Base-by-base conservation (phyloP, 139 green algal genomes). In the Nannochloris sp. region DNA sequence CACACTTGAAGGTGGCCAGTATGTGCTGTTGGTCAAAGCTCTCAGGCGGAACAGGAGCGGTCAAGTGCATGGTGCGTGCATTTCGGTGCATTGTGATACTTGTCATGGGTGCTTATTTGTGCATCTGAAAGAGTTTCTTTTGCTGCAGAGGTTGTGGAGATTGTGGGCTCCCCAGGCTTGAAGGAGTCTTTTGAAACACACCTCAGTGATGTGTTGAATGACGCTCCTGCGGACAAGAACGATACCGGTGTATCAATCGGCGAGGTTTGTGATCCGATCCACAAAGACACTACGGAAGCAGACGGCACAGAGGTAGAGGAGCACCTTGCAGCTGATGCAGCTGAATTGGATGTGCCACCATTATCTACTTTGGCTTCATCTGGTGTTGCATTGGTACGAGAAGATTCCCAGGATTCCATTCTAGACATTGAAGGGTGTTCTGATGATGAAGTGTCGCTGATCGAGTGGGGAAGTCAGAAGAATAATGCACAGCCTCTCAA, bases 141-240 rank as follows among this genome's bases (percentile, higher is more conserved):
- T 49, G 43, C 43, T 49, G 43, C 43, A 49, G 43, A 49, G 43
- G n/a, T n/a, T n/a, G n/a, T n/a, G n/a, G n/a, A n/a, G n/a, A n/a
- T n/a, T n/a, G n/a, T n/a, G n/a, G n/a, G n/a, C n/a, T n/a, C n/a
- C n/a, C n/a, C n/a, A n/a, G n/a, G n/a, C n/a, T n/a, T n/a, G n/a
- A n/a, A n/a, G 43, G 43, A 49, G 43, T 49, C 43, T 49, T 49
- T 49, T 49, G 43, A 49, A 49, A 49, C 43, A 49, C 43, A 49
- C 43, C 43, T 49, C 43, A 49, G 43, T 49, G 43, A 49, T 49
- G 43, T 49, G 43, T 49, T 49, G 43, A 49, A 49, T 49, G 43
- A 49, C 43, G 11, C 11, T 49, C 43, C 43, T 49, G 43, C 43
- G 11, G 11, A 49, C 43, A 49, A 49, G 11, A 11, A 11, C 43